Base-by-base conservation (phyloP, 2,329 filamentous ascomycete genomes). In the Colletotrichum navitas region DNA sequence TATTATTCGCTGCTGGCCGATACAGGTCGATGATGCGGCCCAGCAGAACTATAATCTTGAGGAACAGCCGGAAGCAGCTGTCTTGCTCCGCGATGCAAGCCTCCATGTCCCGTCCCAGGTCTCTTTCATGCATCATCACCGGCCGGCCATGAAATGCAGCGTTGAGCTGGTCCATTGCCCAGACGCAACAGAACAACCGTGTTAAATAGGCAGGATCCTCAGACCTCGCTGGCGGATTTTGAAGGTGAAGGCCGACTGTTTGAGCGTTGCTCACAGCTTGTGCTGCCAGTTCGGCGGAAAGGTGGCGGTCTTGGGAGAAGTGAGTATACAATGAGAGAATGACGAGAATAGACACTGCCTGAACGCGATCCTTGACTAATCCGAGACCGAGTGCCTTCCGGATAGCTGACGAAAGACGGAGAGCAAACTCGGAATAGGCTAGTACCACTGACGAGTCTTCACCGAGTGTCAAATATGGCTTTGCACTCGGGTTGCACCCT, bases 281-380 rank as follows among this genome's bases (percentile, higher is more conserved):
- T 8, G 75, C 75, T 18, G 74, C 69, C 24, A 74, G 52, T 24
- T 74, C 73, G 18, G 71, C 65, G 12, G 73, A 70, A 7, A 74
- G 55, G 41, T 74, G 72, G 3, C 68, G 72, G 43, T 74, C 73
- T 18, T 60, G 60, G 41, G 69, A 70, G 36, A 67, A 74, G 41
- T 74, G 66, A 2, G 73, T 67, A 24, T 65, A 70, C 0, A 74
- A 56, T 1, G 80, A 80, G 36, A 84, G 79, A 6, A 77, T 71
- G n/a, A 81, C 75, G 54, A 84, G 83, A 3, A 80, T 72, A 21
- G 75, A 70, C 1, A 78, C 80, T 11, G 68, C 49, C 39, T 68
- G 72, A 21, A 74, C 59, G 32, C 72, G 63, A 34, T 74, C 73
- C 11, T 63, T 70, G 14, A 70, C 34, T 8, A 71, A 21, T 1